These are phyloP conservation scores for Cryptosporidium viatorum DNA, from an alignment of 169 alveolate genomes.

Conservation along the genomic window DNA sequence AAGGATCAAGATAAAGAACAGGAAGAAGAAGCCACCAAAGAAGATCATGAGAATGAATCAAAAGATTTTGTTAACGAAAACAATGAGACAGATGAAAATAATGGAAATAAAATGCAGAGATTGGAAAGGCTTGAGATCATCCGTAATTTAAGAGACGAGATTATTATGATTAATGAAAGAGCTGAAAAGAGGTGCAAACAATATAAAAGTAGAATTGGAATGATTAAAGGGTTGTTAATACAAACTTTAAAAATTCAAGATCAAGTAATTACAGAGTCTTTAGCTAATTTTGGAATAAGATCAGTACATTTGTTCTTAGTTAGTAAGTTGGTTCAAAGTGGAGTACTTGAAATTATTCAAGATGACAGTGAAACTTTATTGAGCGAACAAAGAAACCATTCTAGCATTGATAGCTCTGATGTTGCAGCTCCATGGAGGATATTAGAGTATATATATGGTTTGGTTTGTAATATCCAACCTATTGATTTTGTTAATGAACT, in stretches of 20 bases:
- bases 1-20: constrained; percentile 27
- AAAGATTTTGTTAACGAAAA: neutral
- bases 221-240: constrained; percentile 55
- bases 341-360: constrained; percentile 54
- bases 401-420: neutral
- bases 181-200: constrained; percentile 32
- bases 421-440: constrained; percentile 53
- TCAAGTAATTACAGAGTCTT: constrained; percentile 33
- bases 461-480: constrained; percentile 53
- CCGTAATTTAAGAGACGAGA: constrained; percentile 55
- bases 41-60: neutral
- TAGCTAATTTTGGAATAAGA: constrained; percentile 44
- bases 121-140: constrained; percentile 64
- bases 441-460: constrained; percentile 57
- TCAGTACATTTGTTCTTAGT: constrained; percentile 65
- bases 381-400: neutral
- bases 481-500: constrained; percentile 58
- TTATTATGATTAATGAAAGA: constrained; percentile 33
- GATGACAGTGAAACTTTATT: constrained; percentile 27
- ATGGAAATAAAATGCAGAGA: constrained; percentile 2
- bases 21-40: neutral
- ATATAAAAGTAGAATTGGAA: constrained; percentile 45
- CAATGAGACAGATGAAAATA: neutral
- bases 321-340: constrained; percentile 19
- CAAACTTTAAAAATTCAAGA: constrained; percentile 61